A percentile compares a stretch with the other conserved stretches of the same genome.
Evolutionary conservation across 345 rosid genomes (phyloP).

Genomic region (Gossypium ekmanianum): DNA sequence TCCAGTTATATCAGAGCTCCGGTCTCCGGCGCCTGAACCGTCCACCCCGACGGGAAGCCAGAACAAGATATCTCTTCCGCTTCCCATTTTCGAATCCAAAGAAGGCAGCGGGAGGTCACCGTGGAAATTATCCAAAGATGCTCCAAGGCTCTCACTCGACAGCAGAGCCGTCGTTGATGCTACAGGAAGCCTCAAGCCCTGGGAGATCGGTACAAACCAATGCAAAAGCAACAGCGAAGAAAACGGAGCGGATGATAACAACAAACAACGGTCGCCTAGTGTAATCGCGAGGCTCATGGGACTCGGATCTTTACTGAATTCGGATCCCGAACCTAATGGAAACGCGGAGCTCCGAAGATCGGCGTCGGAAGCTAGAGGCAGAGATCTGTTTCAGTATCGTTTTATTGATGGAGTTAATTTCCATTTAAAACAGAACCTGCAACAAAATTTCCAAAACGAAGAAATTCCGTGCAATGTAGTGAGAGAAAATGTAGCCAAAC

Average conservation of each 20-base stretch:
- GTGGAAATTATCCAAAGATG: slow-evolving; percentile 82
- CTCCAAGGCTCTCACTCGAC: slow-evolving; percentile 93
- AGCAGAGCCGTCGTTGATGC: slow-evolving; percentile 86
- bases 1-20: slow-evolving; percentile 29
- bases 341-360: slow-evolving; percentile 77
- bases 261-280: slow-evolving; percentile 66
- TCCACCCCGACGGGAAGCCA: slow-evolving; percentile 21
- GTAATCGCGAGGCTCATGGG: slow-evolving; percentile 96
- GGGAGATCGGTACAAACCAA: slow-evolving; percentile 58
- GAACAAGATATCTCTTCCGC: slow-evolving; percentile 38
- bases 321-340: slow-evolving; percentile 40
- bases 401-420: slow-evolving; percentile 53
- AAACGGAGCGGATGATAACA: slow-evolving; percentile 31
- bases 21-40: slow-evolving; percentile 36
- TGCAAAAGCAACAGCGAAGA: slow-evolving; percentile 21
- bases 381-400: slow-evolving; percentile 48
- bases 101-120: slow-evolving; percentile 48
- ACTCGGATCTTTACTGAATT: slow-evolving; percentile 56
- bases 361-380: slow-evolving; percentile 82
- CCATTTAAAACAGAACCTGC: slow-evolving; percentile 37
- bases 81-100: slow-evolving; percentile 49
- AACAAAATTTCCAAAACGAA: slow-evolving; percentile 19
- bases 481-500: slow-evolving; percentile 27
- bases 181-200: slow-evolving; percentile 75
- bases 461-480: slow-evolving; percentile 17